Evolutionary conservation across 108 stramenopile genomes (phyloP).

Genomic region (Phaeodactylum tricornutum): DNA sequence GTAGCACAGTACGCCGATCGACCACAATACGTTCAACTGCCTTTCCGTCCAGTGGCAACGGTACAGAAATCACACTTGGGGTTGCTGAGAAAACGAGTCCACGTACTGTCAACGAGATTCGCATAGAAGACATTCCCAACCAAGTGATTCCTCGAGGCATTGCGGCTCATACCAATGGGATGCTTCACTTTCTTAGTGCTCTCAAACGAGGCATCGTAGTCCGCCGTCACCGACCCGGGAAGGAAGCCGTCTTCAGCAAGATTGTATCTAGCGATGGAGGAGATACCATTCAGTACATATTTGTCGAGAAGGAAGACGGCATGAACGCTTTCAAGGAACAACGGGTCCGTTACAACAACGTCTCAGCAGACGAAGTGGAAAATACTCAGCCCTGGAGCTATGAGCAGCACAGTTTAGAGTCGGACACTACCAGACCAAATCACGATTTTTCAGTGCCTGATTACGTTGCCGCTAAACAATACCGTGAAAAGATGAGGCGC

Average conservation of each 20-base stretch:
- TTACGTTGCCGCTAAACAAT: slow-evolving; percentile 56
- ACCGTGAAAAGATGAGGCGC: slow-evolving; percentile 36
- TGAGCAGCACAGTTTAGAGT: slow-evolving; percentile 20
- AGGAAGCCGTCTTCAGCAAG: slow-evolving; percentile 55
- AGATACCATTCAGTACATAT: slow-evolving; percentile 64
- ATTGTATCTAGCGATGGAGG: slow-evolving; percentile 67
- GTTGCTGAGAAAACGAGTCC: slow-evolving; percentile 1
- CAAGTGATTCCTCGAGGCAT: slow-evolving; percentile 49
- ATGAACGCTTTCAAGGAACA: slow-evolving; percentile 71
- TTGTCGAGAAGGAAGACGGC: slow-evolving; percentile 54
- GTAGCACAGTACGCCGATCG: background rate
- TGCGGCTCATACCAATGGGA: slow-evolving; percentile 65
- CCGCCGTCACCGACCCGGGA: slow-evolving; percentile 59
- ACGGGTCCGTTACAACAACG: slow-evolving; percentile 51
- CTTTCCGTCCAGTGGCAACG: slow-evolving; percentile 4
- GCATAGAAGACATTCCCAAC: slow-evolving; percentile 27
- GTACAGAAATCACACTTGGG: too few relatives aligned
- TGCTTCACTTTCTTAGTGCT: slow-evolving; percentile 66
- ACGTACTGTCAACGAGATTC: slow-evolving; percentile 2
- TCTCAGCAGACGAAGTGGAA: slow-evolving; percentile 5
- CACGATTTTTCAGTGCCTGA: slow-evolving; percentile 38
- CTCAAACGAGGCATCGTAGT: slow-evolving; percentile 75
- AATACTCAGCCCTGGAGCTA: slow-evolving; percentile 22
- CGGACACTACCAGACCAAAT: slow-evolving; percentile 17
- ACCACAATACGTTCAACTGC: slow-evolving; percentile 2